Percentiles rank a stretch among this genome's conserved stretches.
Evolutionary conservation across 2,329 filamentous ascomycete genomes (phyloP).

Genomic region (Cladorrhinum sp.): DNA sequence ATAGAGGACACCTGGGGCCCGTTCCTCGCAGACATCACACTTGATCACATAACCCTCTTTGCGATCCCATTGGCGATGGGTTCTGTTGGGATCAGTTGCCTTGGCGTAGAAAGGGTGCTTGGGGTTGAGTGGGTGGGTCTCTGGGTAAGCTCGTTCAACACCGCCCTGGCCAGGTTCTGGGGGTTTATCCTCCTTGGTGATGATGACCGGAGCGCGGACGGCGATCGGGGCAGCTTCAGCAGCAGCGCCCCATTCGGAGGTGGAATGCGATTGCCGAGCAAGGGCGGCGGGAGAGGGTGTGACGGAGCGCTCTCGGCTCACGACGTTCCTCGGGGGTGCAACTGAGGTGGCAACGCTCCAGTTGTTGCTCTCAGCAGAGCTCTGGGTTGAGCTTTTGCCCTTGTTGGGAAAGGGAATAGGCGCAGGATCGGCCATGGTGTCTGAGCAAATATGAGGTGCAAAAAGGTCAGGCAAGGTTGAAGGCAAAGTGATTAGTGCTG

Average conservation of each 20-base stretch:
- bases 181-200: not conserved
- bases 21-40: conserved; percentile 25
- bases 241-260: not conserved
- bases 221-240: not conserved
- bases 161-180: not conserved
- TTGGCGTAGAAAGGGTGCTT: not conserved
- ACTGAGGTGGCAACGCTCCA: not conserved
- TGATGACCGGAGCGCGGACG: not conserved
- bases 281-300: not conserved
- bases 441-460: not conserved
- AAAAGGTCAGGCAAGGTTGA: not conserved
- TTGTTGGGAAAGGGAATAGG: not conserved
- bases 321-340: not conserved
- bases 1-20: conserved; percentile 17
- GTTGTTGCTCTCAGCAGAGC: not conserved
- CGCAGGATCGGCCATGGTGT: not conserved
- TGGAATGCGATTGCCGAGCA: not conserved
- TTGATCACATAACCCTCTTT: conserved; percentile 20
- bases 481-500: not conserved
- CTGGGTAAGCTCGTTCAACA: not conserved
- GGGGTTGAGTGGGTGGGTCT: not conserved
- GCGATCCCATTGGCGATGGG: conserved; percentile 16
- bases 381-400: not conserved
- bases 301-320: not conserved
- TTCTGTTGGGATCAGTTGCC: conserved; percentile 7